Conservation (phyloP, 1,284 basidiomycete genomes). For the Boletellus deceptivus region DNA sequence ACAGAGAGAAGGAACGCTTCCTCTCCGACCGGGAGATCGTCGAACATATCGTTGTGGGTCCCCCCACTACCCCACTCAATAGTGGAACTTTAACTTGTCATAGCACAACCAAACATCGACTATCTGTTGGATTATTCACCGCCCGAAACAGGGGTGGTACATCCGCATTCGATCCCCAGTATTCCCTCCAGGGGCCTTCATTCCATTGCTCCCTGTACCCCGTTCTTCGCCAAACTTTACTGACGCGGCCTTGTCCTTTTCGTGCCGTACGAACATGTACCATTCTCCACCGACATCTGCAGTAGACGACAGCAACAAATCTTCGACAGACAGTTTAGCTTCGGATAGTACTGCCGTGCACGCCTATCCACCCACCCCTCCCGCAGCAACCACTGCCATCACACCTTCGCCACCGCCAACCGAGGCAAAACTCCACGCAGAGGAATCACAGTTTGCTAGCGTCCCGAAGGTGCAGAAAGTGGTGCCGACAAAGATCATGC, state of each 20-base stretch:
- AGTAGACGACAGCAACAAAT: conserved; percentile 11
- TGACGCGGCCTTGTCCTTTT: conserved; percentile 62
- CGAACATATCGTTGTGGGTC: conserved; percentile 65
- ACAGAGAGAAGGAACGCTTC: conserved; percentile 58
- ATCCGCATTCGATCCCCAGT: conserved; percentile 65
- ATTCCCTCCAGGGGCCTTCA: conserved; percentile 63
- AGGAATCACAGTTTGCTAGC: conserved; percentile 12
- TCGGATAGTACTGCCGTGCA: conserved; percentile 44
- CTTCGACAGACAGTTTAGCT: conserved; percentile 35
- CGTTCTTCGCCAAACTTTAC: conserved; percentile 52
- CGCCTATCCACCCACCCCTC: conserved; percentile 68
- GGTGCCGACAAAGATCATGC: conserved; percentile 42
- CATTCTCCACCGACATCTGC: conserved; percentile 16
- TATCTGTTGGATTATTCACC: conserved; percentile 70
- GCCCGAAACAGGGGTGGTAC: conserved; percentile 77
- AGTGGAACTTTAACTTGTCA: not conserved
- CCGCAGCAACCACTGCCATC: conserved; percentile 37
- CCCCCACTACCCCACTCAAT: not conserved
- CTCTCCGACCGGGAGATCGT: conserved; percentile 71
- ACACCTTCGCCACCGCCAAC: conserved; percentile 45
- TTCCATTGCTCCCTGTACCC: conserved; percentile 60
- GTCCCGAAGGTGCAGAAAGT: conserved; percentile 6
- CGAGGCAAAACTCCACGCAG: conserved; percentile 40
- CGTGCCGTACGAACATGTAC: conserved; percentile 52
- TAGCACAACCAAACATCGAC: conserved; percentile 65